Base-by-base conservation (phyloP, 1,284 basidiomycete genomes). In the Sanghuangporus sanghuang region DNA sequence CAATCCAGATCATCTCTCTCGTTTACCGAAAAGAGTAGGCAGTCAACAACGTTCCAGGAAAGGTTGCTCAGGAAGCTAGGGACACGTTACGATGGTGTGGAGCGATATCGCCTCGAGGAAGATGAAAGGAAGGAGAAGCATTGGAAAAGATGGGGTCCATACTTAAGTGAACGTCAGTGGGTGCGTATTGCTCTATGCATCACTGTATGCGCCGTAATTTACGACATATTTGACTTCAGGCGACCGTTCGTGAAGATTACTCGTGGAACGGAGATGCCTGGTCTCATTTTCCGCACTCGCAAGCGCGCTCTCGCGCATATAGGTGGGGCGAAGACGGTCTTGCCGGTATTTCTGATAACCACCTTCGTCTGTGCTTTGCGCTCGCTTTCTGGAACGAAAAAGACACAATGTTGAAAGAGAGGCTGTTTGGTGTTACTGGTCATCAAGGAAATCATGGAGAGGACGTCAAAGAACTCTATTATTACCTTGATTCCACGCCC, bases 121-220 rank as follows among this genome's bases (percentile, higher is more conserved):
- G 87, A 89, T 66, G 82, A 79, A 64, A 74, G 78, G 62, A 86
- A 86, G 69, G 80, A 85, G 67, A 78, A 81, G 49, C 95, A 98
- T 75, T 99, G 96, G 96, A 98, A 98, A 78, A 84, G 93, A 70
- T 98, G 96, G 96, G 96, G 96, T 35, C 96, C 96, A 16, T 98
- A 98, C 78, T 83, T 99, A 66, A 91, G 90, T 67, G 96, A 99
- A 78, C 84, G 96, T 65, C 96, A 98, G 82, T 99, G 96, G 96
- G 95, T 93, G 68, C 70, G 88, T 82, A 9, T 35, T 21, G 39
- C 66, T 58, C 63, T 44, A 62, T 46, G 57, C 61, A 38, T 38
- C 23, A 16, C 42, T 61, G 36, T 50, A 32, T 53, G 56, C 48
- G 36, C 49, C 42, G 36, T 11, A 18, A 59, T 48, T 55, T 32